Evolutionary conservation across 768 basidiomycete genomes (phyloP).

Genomic region (Lentinula sp.): DNA sequence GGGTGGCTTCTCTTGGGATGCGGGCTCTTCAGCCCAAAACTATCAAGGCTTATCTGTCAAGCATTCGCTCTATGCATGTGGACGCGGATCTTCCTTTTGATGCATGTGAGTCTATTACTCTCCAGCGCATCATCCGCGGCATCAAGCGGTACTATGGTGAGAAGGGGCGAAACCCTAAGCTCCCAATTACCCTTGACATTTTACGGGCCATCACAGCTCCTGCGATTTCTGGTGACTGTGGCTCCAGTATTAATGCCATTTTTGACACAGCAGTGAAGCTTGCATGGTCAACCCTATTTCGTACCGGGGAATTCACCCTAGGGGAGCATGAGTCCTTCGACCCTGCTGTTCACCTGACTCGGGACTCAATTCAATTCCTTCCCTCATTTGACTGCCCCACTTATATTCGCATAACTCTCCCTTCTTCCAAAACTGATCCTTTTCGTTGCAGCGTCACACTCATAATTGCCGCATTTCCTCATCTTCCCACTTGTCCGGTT

Average conservation of each 20-base stretch:
- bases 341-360: slow-evolving; percentile 12
- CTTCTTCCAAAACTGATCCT: slow-evolving; percentile 30
- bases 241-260: no score
- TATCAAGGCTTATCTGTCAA: slow-evolving; percentile 15
- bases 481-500: no score
- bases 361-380: neutral
- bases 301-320: no score
- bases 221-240: no score
- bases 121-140: no score
- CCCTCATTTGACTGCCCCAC: slow-evolving; percentile 11
- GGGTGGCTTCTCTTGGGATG: slow-evolving; percentile 10
- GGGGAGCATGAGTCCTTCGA: slow-evolving; percentile 15
- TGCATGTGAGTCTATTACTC: slow-evolving; percentile 14
- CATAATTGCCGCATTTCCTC: no score
- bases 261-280: no score
- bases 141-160: no score
- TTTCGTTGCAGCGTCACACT: slow-evolving; percentile 18
- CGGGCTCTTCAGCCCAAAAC: slow-evolving; percentile 6
- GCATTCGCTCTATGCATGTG: slow-evolving; percentile 22
- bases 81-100: slow-evolving; percentile 20
- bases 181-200: no score
- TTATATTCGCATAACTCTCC: slow-evolving; percentile 19
- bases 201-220: no score
- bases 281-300: no score
- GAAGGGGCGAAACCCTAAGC: no score